Base-by-base conservation (phyloP, 352 stramenopile genomes). In the Globisporangium uncinulatum region DNA sequence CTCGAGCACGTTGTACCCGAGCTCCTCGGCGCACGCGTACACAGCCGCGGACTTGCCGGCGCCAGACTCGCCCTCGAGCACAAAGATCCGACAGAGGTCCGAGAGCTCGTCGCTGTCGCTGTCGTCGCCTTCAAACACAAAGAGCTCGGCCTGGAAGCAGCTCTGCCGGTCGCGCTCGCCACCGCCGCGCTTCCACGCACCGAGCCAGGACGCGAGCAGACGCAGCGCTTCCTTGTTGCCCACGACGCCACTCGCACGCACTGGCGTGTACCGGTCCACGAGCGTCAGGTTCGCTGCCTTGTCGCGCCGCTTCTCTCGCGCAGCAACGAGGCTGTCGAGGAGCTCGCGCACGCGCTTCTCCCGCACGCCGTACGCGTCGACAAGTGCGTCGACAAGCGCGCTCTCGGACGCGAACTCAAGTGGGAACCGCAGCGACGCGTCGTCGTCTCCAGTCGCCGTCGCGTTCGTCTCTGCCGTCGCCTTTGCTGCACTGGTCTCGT, bases 1-100 rank as follows among this genome's bases (percentile, higher is more conserved):
- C 57, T 94, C 84, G 45, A 94, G 89, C 32, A 94, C 82, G 54
- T 94, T 64, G 59, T 86, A 94, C 8, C 84, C 84, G 19, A 92
- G 63, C 57, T 92, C 84, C 57, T 88, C 78, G 0, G 84, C 82
- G 21, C 84, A 94, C 1, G 82, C 84, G 46, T 89, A 91, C 9
- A 92, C 82, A 1, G 77, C 73, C n/a, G 79, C 77, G 5, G 82
- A 92, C 62, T 94, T 94, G 47, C 84, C 84, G 3, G 76, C 65
- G 24, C 82, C 80, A 7, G 80, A 82, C 37, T 86, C 77, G 6
- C 83, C 83, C 32, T 91, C 62, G n/a, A 94, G 48, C 13, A 94
- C 69, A 49, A 94, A 89, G 20, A 94, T 32, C 4, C 76, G 77
- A 21, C 73, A 87, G 19, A 94, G 61, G 6, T 86, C 73, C 4